These are phyloP conservation scores for Hansenula sp. DNA, from an alignment of 1,139 yeast genomes.

Conservation along the genomic window DNA sequence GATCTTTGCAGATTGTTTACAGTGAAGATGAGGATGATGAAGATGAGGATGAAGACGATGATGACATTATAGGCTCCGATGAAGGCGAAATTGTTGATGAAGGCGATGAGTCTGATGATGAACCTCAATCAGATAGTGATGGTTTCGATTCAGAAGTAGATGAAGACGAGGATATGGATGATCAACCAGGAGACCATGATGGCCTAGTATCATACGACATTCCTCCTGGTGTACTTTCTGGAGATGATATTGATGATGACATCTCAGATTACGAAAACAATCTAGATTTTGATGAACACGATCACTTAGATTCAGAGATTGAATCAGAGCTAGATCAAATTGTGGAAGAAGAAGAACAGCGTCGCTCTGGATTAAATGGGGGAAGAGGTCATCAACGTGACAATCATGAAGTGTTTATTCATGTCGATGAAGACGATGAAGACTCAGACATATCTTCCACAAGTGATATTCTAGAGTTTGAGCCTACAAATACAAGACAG, in stretches of 20 bases:
- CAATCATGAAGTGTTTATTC: constrained; percentile 15
- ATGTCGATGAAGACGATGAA: constrained; percentile 18
- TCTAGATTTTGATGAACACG: not conserved
- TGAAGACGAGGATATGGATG: constrained; percentile 19
- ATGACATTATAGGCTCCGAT: constrained; percentile 5
- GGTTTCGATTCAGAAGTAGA: constrained; percentile 3
- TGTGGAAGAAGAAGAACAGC: constrained; percentile 16
- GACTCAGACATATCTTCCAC: constrained; percentile 1
- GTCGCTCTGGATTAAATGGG: no score
- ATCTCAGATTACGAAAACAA: constrained; percentile 17
- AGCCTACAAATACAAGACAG: not conserved
- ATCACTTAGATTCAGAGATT: constrained; percentile 3
- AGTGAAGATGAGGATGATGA: constrained; percentile 30
- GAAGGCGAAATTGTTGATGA: constrained; percentile 5
- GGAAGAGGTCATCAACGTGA: not conserved
- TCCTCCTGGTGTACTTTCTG: constrained; percentile 27
- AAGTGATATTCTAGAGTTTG: not conserved
- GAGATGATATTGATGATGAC: constrained; percentile 25
- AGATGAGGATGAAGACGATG: constrained; percentile 12
- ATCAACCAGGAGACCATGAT: constrained; percentile 17
- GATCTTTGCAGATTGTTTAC: constrained; percentile 36
- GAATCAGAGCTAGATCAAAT: constrained; percentile 17
- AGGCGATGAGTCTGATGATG: constrained; percentile 8
- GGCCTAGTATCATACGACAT: constrained; percentile 18
- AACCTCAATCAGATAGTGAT: constrained; percentile 1